Evolutionary conservation across 2,329 filamentous ascomycete species (phyloP).

Genomic region (Penicillium sp.): DNA sequence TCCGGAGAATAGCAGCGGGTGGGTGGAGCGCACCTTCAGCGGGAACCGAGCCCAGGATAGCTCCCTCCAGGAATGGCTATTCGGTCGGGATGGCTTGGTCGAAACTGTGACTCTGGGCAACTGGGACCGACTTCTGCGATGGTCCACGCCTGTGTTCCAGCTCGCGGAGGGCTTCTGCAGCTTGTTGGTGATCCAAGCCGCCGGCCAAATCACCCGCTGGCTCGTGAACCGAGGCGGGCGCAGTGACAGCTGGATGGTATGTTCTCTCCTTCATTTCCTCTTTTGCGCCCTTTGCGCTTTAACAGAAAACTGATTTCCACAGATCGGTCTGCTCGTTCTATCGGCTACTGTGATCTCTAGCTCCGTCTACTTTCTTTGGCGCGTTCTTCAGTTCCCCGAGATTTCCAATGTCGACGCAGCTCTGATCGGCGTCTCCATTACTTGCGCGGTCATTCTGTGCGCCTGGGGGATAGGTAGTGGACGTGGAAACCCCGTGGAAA

Average conservation of each 20-base stretch:
- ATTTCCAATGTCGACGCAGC: constrained; percentile 91
- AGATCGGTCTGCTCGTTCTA: constrained; percentile 85
- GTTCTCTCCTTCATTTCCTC: constrained; percentile 34
- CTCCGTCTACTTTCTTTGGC: constrained; percentile 94
- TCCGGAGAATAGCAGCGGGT: constrained; percentile 65
- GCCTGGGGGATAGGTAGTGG: constrained; percentile 93
- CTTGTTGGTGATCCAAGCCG: constrained; percentile 89
- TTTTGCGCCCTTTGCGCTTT: background rate
- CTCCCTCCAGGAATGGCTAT: constrained; percentile 80
- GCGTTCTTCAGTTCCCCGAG: constrained; percentile 89
- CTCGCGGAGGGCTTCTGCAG: constrained; percentile 95
- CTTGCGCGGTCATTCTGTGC: constrained; percentile 87
- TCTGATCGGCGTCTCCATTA: constrained; percentile 88
- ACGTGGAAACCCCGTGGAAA: constrained; percentile 91
- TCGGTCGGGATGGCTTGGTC: constrained; percentile 79
- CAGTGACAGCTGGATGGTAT: constrained; percentile 94
- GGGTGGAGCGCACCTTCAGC: constrained; percentile 78
- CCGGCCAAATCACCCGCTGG: constrained; percentile 91
- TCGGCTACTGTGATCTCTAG: constrained; percentile 91
- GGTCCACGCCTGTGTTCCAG: constrained; percentile 93
- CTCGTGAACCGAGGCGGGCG: constrained; percentile 84
- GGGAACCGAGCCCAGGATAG: constrained; percentile 62
- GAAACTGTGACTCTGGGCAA: constrained; percentile 78
- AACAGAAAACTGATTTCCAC: constrained; percentile 14
- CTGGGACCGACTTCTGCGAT: constrained; percentile 86